Conservation (phyloP, 305 asterid genomes). For the Withania somnifera region DNA sequence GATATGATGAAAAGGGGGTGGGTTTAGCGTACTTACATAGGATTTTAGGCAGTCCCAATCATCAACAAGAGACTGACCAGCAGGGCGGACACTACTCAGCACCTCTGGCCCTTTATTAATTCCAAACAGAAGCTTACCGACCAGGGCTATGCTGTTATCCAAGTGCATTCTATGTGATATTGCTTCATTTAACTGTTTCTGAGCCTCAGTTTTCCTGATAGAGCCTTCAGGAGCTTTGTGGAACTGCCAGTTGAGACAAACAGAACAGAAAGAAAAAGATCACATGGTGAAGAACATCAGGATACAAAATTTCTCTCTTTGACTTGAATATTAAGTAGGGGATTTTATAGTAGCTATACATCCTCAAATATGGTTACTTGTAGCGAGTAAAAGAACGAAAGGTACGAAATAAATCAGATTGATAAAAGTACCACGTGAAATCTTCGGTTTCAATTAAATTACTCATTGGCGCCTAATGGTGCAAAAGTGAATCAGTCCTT, state of each 20-base stretch:
- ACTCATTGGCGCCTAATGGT: neutral
- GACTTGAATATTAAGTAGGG: neutral
- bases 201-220: constrained; percentile 60
- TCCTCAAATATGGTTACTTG: neutral
- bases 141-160: constrained; percentile 53
- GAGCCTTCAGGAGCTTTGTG: constrained; percentile 81
- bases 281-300: neutral
- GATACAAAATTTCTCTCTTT: neutral
- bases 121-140: constrained; percentile 83
- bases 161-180: constrained; percentile 66
- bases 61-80: constrained; percentile 80
- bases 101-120: constrained; percentile 50
- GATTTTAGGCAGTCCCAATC: constrained; percentile 92
- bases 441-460: neutral
- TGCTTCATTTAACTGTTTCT: constrained; percentile 70
- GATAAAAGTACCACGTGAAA: no score
- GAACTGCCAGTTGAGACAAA: constrained; percentile 40
- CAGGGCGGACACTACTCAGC: constrained; percentile 42
- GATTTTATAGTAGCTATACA: neutral
- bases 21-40: constrained; percentile 30
- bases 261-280: neutral
- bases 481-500: neutral
- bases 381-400: no score
- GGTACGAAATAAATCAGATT: no score
- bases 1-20: neutral